Base-by-base conservation (phyloP, 2,329 filamentous ascomycete genomes). In the Colletotrichum musae region DNA sequence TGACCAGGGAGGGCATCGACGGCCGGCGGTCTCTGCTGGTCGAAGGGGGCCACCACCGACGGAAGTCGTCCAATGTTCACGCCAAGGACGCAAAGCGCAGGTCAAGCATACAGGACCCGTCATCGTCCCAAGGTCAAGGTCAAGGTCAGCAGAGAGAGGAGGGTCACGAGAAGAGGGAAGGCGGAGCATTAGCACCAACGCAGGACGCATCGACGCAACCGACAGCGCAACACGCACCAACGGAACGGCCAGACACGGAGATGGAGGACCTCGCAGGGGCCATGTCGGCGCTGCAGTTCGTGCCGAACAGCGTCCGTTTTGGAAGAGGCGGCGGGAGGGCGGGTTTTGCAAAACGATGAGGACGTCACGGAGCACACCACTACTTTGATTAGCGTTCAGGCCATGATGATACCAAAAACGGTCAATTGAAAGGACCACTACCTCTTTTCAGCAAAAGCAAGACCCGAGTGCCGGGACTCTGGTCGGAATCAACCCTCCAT, bases 1-100 rank as follows among this genome's bases (percentile, higher is more conserved):
- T 98, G 60, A 92, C 97, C 3, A 93, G 94, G 73, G 90, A 94
- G 71, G 96, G 96, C n/a, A 93, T 98, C 70, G 95, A 98, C 76
- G 92, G 92, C 56, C 89, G 93, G 59, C 90, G 86, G 51, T 97
- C 94, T 18, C 89, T 99, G 81, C 84, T 98, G 13, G 84, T 89
- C 57, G 87, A 91, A n/a, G 79, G 81, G 12, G 80, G 83, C 6
- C 83, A 86, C 72, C 82, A 82, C 66, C 83, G 84, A 50, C 80
- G 84, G 57, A 84, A 82, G 62, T 87, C 87, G 3, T 86, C 85
- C n/a, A 74, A 78, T 61, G 62, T 74, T 58, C 75, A 75, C 48
- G 72, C 75, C 50, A 83, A 80, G 63, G 77, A 77, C 52, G 71
- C 78, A 39, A 74, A 75, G 51, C 77, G 78, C 26, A 76, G 76